Evolutionary conservation across 1,284 basidiomycete species (phyloP).

Genomic region (Mycena sp.): DNA sequence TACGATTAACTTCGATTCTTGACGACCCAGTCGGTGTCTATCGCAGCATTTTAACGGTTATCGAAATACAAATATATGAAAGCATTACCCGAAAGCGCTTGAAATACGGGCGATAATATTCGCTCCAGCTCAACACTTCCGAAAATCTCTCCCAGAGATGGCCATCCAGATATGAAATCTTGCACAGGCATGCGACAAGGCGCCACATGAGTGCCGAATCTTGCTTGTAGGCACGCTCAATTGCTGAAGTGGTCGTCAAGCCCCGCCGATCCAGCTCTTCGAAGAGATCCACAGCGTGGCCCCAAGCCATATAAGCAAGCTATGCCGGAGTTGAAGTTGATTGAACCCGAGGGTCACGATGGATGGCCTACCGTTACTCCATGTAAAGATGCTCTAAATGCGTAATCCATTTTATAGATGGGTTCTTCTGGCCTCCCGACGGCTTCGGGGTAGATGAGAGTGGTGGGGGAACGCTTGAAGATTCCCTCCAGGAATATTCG

Average conservation of each 20-base stretch:
- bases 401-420: constrained; percentile 8
- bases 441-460: constrained; percentile 8
- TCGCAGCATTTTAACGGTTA: not conserved
- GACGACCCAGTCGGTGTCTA: constrained; percentile 3
- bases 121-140: constrained; percentile 14
- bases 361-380: not conserved
- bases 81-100: constrained; percentile 17
- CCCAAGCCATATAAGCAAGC: constrained; percentile 25
- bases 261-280: constrained; percentile 16
- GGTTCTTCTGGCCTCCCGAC: not conserved
- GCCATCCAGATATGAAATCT: constrained; percentile 6
- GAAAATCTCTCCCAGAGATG: constrained; percentile 18
- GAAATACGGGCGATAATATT: constrained; percentile 23
- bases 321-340: not conserved
- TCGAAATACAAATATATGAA: not conserved
- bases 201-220: constrained; percentile 27
- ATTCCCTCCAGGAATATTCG: not conserved
- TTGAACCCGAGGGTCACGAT: too few species aligned
- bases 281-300: constrained; percentile 25
- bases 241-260: constrained; percentile 15
- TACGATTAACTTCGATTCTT: constrained; percentile 6
- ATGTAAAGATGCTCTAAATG: constrained; percentile 11
- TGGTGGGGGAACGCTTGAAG: not conserved
- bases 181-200: constrained; percentile 10
- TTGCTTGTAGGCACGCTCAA: constrained; percentile 22